phyloP scores from a whole-genome alignment of 371 early-diverging fungal species.

The Saksenaea oblongispora region DNA sequence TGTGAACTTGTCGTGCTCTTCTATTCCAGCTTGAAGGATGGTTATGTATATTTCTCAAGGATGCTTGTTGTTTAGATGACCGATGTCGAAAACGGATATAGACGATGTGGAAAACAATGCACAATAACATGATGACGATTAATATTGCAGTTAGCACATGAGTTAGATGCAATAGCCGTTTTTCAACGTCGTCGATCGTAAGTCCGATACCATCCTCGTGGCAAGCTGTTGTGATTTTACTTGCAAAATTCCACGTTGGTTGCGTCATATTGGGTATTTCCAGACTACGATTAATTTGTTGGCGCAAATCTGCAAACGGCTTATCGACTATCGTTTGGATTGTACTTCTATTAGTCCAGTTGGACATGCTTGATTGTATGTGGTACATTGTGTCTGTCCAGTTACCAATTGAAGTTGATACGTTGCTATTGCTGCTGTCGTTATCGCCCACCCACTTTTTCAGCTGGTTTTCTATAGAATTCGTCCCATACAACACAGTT shows the following conservation, averaged over 20 bases:
- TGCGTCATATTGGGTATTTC: neutral
- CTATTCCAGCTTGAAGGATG: no score
- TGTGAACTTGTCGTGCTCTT: no score
- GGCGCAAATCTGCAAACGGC: slow-evolving; percentile 28
- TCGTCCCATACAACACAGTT: slow-evolving; percentile 13
- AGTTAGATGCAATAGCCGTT: neutral
- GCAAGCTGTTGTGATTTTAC: neutral
- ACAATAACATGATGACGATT: no score
- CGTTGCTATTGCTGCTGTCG: neutral
- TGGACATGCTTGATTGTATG: slow-evolving; percentile 21
- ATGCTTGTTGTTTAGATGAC: no score
- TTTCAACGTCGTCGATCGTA: neutral
- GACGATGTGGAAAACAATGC: no score
- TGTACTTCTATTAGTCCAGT: slow-evolving; percentile 27
- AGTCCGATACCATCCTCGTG: neutral
- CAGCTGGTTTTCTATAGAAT: slow-evolving; percentile 6
- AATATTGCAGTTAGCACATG: no score
- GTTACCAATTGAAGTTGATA: neutral
- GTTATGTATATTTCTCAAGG: no score
- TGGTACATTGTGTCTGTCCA: slow-evolving; percentile 25
- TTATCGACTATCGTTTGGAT: slow-evolving; percentile 13
- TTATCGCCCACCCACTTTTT: neutral
- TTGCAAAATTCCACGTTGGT: neutral
- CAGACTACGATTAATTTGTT: slow-evolving; percentile 19
- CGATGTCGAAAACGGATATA: no score